Conservation (phyloP, 2,329 filamentous ascomycete genomes). For the Penicillium sp. region DNA sequence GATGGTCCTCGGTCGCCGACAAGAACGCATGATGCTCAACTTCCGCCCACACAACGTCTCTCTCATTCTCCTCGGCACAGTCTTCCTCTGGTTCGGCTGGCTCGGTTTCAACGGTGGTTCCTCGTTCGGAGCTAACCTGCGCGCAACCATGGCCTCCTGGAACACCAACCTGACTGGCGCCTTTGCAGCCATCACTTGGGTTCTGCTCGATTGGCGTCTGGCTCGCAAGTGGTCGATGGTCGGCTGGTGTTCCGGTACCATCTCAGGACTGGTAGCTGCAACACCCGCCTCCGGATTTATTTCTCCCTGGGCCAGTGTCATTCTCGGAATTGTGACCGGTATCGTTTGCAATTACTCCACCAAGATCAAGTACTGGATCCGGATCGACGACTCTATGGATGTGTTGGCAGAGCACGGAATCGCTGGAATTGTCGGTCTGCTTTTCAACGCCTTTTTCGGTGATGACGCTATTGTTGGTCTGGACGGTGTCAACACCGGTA, state of each 20-base stretch:
- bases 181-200: conserved; percentile 91
- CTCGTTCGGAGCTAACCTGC: conserved; percentile 87
- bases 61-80: conserved; percentile 89
- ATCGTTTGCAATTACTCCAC: conserved; percentile 80
- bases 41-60: conserved; percentile 99
- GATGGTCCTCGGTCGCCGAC: conserved; percentile 88
- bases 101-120: conserved; percentile 98
- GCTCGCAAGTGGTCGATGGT: conserved; percentile 94
- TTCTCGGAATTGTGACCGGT: conserved; percentile 62
- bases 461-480: conserved; percentile 72
- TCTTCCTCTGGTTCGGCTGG: conserved; percentile 98
- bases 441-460: conserved; percentile 75
- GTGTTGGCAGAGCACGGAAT: conserved; percentile 88
- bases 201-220: conserved; percentile 90
- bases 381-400: conserved; percentile 84
- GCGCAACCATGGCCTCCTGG: conserved; percentile 96
- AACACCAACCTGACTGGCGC: conserved; percentile 93
- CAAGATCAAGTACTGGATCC: conserved; percentile 76
- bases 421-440: conserved; percentile 77
- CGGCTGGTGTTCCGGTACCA: conserved; percentile 86
- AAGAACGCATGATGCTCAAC: conserved; percentile 99
- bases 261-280: conserved; percentile 83
- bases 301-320: conserved; percentile 63
- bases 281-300: conserved; percentile 82
- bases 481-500: conserved; percentile 61